These are phyloP conservation scores for Lichtheimia ramosa DNA, from an alignment of 371 early-diverging fungal species.

Conservation along the genomic window DNA sequence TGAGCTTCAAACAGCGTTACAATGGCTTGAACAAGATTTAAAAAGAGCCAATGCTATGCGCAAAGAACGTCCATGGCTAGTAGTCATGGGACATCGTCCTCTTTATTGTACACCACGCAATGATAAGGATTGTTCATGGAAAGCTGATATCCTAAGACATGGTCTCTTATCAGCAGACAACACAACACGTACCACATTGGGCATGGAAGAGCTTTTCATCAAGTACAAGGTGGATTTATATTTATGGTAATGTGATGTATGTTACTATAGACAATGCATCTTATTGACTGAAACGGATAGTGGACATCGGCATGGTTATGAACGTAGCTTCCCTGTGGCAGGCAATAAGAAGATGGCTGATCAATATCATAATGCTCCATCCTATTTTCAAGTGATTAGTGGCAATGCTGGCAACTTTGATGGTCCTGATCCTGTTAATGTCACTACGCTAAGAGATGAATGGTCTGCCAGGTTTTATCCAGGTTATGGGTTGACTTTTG, in stretches of 20 bases:
- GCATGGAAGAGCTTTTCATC: conserved; percentile 26
- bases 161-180: background rate
- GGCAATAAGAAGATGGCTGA: conserved; percentile 7
- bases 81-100: conserved; percentile 29
- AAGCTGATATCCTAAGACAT: conserved; percentile 3
- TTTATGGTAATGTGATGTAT: conserved; percentile 18
- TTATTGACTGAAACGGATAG: background rate
- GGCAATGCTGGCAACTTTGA: conserved; percentile 33
- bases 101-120: conserved; percentile 21
- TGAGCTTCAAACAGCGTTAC: conserved; percentile 10
- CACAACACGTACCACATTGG: conserved; percentile 3
- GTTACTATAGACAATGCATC: background rate
- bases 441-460: conserved; percentile 5
- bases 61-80: conserved; percentile 28
- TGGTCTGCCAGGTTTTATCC: conserved; percentile 27
- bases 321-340: conserved; percentile 26
- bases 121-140: conserved; percentile 11
- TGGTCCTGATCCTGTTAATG: conserved; percentile 18
- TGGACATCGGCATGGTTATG: conserved; percentile 33
- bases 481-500: conserved; percentile 28
- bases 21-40: conserved; percentile 32
- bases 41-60: conserved; percentile 9
- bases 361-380: conserved; percentile 23
- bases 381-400: conserved; percentile 28
- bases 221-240: conserved; percentile 32